Evolutionary conservation across 495 filamentous ascomycete genomes (phyloP), one percentile per base, ranked within the genome.

Genomic region (Penicillium odoratum): DNA sequence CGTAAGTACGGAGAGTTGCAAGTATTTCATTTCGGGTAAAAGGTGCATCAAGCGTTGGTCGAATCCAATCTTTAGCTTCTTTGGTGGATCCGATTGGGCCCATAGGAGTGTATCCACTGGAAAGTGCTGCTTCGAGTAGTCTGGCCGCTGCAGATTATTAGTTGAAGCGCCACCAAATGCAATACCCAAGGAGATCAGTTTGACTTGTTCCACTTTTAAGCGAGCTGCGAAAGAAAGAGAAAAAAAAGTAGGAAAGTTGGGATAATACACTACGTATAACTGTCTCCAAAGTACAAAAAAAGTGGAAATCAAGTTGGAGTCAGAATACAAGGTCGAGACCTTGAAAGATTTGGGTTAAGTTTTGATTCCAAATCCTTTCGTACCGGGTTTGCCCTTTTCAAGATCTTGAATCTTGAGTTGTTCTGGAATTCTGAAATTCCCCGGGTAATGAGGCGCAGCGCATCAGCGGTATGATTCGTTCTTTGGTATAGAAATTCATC

Each of bases 401-500:
- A 21, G 21, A 21, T 21, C 21, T 21, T 21, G 21, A 21, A 21
- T 21, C n/a, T n/a, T 21, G 21, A 21, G 2, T 21, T 21, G 21
- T 21, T 21, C 21, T 21, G 21, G 21, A 21, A 21, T 21, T 21
- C 21, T 21, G 21, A 44, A 34, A 53, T 56, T 9, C 42, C 54
- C 45, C 46, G 26, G 46, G 46, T 30, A 51, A 54, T 44, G 48
- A 38, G 56, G 53, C 53, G 44, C 56, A 55, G 53, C 53, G 25
- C 54, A 56, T 54, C 53, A 21, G 21, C 21, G 21, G 21, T 2
- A 48, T 62, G 56, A 47, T 59, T 59, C 44, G 53, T 51, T 43
- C 33, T 40, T 16, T 34, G 29, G 55, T 54, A 48, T 61, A 61
- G 62, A 61, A 56, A 55, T 47, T 31, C 43, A n/a, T 16, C 40